Conservation (phyloP, 805 yeast species). For the Suhomyces emberorum region DNA sequence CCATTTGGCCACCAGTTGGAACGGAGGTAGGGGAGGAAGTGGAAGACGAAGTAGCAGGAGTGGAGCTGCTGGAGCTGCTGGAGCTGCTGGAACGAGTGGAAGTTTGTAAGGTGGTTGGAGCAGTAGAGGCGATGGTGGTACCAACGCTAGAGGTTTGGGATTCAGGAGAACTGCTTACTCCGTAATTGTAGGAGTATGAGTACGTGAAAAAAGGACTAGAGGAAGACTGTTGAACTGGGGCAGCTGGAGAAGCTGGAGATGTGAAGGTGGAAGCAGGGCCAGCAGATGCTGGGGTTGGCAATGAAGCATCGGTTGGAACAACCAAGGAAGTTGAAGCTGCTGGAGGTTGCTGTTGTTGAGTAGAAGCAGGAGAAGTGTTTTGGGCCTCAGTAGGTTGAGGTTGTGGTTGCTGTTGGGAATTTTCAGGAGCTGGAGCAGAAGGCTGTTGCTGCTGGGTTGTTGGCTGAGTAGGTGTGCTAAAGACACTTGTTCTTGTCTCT, state of each 20-base stretch:
- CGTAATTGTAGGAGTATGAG: not conserved
- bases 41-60: conserved; percentile 6
- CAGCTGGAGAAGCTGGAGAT: conserved; percentile 10
- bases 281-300: not conserved
- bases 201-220: conserved; percentile 21
- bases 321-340: conserved; percentile 9
- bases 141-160: not conserved
- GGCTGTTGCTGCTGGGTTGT: conserved; percentile 5
- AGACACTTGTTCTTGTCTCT: conserved; percentile 31
- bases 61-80: not conserved
- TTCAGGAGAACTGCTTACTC: not conserved
- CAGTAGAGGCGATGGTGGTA: not conserved
- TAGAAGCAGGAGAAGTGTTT: conserved; percentile 15
- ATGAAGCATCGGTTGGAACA: conserved; percentile 6
- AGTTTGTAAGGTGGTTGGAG: no score
- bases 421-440: conserved; percentile 7
- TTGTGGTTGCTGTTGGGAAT: conserved; percentile 6
- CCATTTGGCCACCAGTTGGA: conserved; percentile 9
- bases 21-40: not conserved
- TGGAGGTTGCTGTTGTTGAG: conserved; percentile 15
- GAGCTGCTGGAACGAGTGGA: not conserved
- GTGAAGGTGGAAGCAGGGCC: not conserved
- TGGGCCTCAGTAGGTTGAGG: conserved; percentile 22
- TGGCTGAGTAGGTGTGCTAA: conserved; percentile 13
- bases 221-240: conserved; percentile 22